Conservation (phyloP, 768 basidiomycete species). For the Chalciporus sphaerocephalus region DNA sequence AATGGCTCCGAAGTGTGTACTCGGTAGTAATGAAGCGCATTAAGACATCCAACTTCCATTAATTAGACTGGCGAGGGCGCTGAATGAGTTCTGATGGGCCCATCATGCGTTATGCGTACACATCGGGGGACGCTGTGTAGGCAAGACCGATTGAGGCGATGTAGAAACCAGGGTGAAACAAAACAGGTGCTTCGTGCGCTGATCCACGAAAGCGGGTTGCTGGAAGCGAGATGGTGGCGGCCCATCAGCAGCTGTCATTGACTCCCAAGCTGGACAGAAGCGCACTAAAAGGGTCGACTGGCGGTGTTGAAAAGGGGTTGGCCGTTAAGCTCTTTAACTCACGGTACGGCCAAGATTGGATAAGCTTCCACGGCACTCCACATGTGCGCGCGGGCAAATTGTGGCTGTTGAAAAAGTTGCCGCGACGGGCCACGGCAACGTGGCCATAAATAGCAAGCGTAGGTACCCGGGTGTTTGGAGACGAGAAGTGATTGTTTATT, state of each 20-base stretch:
- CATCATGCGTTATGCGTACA: not conserved
- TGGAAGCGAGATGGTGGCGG: slow-evolving; percentile 1
- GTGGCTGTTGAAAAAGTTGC: slow-evolving; percentile 36
- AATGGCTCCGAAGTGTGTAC: slow-evolving; percentile 27
- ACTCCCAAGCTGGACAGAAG: slow-evolving; percentile 11
- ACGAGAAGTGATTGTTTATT: slow-evolving; percentile 33
- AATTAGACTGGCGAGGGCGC: slow-evolving; percentile 13
- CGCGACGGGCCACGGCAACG: slow-evolving; percentile 46
- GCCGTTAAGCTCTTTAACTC: slow-evolving; percentile 43
- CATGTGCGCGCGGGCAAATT: slow-evolving; percentile 29
- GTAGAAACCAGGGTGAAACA: slow-evolving; percentile 1
- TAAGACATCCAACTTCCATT: slow-evolving; percentile 14
- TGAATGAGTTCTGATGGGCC: not conserved
- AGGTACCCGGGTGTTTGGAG: slow-evolving; percentile 58
- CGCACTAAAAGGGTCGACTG: slow-evolving; percentile 13
- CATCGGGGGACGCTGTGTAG: not conserved
- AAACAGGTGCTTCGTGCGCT: slow-evolving; percentile 15
- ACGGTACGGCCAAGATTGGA: slow-evolving; percentile 29
- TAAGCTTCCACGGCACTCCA: slow-evolving; percentile 38
- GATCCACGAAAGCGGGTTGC: slow-evolving; percentile 24
- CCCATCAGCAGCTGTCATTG: not conserved
- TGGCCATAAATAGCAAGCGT: slow-evolving; percentile 36
- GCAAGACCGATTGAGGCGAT: not conserved
- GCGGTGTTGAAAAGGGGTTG: slow-evolving; percentile 28
- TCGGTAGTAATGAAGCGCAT: slow-evolving; percentile 24